A percentile compares a stretch with the other conserved stretches of the same genome.
Conservation (phyloP, 768 basidiomycete species). For the Leucosporidium scottii region DNA sequence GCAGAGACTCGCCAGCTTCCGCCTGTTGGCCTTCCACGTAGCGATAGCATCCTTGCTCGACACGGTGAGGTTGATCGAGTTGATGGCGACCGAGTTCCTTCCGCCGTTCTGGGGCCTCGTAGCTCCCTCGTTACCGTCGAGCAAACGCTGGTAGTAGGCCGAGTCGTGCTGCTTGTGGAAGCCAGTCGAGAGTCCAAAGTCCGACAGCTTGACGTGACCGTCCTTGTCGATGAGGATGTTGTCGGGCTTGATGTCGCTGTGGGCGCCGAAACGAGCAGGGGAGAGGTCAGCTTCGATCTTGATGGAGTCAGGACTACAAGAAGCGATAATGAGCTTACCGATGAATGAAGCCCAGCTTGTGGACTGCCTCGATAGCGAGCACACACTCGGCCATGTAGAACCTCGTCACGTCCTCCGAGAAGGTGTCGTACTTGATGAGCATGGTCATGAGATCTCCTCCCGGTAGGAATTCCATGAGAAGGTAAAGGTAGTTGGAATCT, state of each 20-base stretch:
- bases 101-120: conserved; percentile 46
- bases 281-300: conserved; percentile 20
- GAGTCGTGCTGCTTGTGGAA: conserved; percentile 98
- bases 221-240: conserved; percentile 97
- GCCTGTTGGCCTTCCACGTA: conserved; percentile 96
- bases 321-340: conserved; percentile 50
- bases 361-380: conserved; percentile 93
- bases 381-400: conserved; percentile 99
- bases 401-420: conserved; percentile 92
- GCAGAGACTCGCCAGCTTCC: conserved; percentile 66
- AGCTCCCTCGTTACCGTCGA: conserved; percentile 53
- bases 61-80: conserved; percentile 94
- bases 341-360: conserved; percentile 95
- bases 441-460: conserved; percentile 99
- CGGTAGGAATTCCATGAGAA: conserved; percentile 98
- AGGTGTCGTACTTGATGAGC: conserved; percentile 99
- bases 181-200: conserved; percentile 98
- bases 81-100: conserved; percentile 93
- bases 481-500: conserved; percentile 80
- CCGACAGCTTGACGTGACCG: conserved; percentile 94
- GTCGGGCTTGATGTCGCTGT: conserved; percentile 96
- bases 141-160: conserved; percentile 80
- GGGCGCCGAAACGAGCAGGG: neutral
- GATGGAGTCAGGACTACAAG: too few relatives aligned
- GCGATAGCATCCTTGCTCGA: conserved; percentile 74